Percentiles rank a stretch among this genome's conserved stretches.
These are phyloP conservation scores for Goniomonas avonlea DNA, from an alignment of 78 protist species.

Conservation along the genomic window DNA sequence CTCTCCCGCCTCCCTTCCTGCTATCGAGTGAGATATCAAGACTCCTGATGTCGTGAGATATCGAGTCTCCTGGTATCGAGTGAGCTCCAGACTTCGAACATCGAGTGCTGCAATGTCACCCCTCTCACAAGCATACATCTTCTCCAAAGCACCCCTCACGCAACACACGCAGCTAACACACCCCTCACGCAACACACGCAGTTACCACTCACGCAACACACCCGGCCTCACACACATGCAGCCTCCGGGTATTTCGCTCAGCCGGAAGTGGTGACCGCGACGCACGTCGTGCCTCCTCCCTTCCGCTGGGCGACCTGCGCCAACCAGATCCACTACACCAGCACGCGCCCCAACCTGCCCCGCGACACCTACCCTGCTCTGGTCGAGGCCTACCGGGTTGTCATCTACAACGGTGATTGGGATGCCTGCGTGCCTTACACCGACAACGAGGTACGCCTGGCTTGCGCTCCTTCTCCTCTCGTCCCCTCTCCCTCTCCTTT, in stretches of 20 bases:
- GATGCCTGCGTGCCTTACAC: constrained; percentile 25
- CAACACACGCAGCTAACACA: no score
- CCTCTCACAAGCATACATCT: no score
- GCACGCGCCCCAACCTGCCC: constrained; percentile 1
- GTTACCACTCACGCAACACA: not conserved
- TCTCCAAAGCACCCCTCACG: no score
- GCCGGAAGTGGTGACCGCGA: constrained; percentile 1
- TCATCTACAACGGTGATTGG: constrained; percentile 11
- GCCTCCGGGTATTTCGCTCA: not conserved
- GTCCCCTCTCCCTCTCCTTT: no score
- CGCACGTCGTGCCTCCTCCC: constrained; percentile 14
- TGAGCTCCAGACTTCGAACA: no score
- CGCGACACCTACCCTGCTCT: not conserved
- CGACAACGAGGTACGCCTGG: constrained; percentile 9
- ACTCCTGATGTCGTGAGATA: no score
- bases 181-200: no score
- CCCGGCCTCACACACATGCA: not conserved
- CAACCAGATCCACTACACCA: not conserved
- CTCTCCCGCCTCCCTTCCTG: no score
- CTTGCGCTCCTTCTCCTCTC: no score
- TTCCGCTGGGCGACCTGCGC: constrained; percentile 38
- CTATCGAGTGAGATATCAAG: no score
- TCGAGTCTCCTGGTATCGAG: no score
- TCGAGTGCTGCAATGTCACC: no score
- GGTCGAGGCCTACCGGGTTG: not conserved